Evolutionary conservation across 2,329 filamentous ascomycete species (phyloP), one percentile per base, ranked within the genome.

Genomic region (Colletotrichum gigasporum): DNA sequence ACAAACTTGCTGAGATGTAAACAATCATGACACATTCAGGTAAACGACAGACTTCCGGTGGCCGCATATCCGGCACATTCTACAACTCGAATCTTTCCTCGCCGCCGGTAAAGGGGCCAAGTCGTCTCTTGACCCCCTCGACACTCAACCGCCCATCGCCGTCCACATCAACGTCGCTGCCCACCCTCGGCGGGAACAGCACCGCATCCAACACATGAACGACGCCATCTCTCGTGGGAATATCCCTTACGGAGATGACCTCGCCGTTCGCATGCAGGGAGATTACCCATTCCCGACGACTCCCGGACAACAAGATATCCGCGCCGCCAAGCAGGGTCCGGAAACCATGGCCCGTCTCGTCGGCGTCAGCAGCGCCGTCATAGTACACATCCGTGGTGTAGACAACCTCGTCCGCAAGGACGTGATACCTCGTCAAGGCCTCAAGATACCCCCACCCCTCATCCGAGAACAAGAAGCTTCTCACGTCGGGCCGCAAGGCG

Each of bases 381-480:
- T 8, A n/a, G n/a, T n/a, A n/a, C 2, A n/a, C 2, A 11, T 56
- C 50, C 8, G 51, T n/a, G n/a, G n/a, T n/a, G 16, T 63, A 65
- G 3, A 63, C 3, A 0, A 32, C 32, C 32, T 22, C 16, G 4
- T 20, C 52, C 4, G 3, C 16, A 3, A 50, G 28, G 41, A 65
- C 24, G 18, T 65, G 63, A 32, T 63, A 63, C 7, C 51, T 22
- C 50, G 47, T 18, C 51, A 65, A 24, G 2, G 58, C 63, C 32
- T 16, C 26, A 11, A 63, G 8, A 2, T 34, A 52, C 11, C 0
- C 12, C 9, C 2, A 1, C 6, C 30, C 58, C 22, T 2, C 8
- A 1, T 20, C 7, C 1, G 58, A 45, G 11, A 65, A 44, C 16
- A 65, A 18, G 2, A 62, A 65, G 3, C 4, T 4, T 18, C n/a